Evolutionary conservation across 1,284 basidiomycete genomes (phyloP).

Genomic region (Ceratobasidium sp.): DNA sequence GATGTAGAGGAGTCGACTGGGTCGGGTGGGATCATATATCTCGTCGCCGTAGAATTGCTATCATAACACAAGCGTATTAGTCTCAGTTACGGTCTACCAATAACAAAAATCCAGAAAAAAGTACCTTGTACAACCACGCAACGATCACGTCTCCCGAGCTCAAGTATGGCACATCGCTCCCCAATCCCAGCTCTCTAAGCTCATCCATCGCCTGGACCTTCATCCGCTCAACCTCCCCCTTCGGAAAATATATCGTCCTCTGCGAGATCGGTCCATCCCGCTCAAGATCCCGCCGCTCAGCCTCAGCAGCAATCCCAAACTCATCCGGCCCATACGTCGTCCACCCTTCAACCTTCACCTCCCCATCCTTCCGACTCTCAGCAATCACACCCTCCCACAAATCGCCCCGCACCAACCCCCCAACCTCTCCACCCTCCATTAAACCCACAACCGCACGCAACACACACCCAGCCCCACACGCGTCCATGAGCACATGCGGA

Average conservation of each 20-base stretch:
- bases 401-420: background rate
- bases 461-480: background rate
- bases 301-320: background rate
- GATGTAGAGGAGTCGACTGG: too few relatives aligned
- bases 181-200: background rate
- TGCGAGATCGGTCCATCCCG: slow-evolving; percentile 21
- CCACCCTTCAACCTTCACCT: background rate
- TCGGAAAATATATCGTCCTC: slow-evolving; percentile 36
- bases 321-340: slow-evolving; percentile 26
- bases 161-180: background rate
- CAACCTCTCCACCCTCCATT: background rate
- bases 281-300: slow-evolving; percentile 8
- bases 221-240: slow-evolving; percentile 8
- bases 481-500: slow-evolving; percentile 37
- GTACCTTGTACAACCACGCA: background rate
- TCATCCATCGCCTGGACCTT: slow-evolving; percentile 17
- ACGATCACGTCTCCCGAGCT: too few relatives aligned
- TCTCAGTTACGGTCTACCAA: too few relatives aligned
- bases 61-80: too few relatives aligned
- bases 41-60: too few relatives aligned
- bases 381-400: background rate
- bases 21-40: too few relatives aligned
- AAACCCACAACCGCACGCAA: slow-evolving; percentile 17
- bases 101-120: background rate
- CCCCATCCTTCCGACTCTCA: too few relatives aligned